Conservation (phyloP, 805 yeast species). For the Candida railenensis region DNA sequence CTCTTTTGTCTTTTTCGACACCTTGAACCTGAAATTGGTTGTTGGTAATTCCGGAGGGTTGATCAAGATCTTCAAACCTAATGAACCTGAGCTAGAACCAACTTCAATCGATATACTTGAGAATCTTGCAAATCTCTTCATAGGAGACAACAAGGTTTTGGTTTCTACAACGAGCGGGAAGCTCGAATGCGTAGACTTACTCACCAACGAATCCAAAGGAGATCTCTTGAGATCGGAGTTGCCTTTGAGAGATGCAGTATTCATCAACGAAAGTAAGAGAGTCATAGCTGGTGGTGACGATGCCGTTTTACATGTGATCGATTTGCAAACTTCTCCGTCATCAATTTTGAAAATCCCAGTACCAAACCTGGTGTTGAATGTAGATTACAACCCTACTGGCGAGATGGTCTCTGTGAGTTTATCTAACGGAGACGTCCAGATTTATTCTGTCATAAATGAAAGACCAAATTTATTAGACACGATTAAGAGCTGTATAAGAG, state of each 20-base stretch:
- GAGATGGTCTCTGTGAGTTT: slow-evolving; percentile 59
- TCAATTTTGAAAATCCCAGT: slow-evolving; percentile 29
- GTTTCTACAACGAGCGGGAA: slow-evolving; percentile 45
- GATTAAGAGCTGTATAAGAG: slow-evolving; percentile 40
- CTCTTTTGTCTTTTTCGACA: slow-evolving; percentile 27
- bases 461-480: slow-evolving; percentile 51
- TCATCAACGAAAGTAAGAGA: slow-evolving; percentile 61
- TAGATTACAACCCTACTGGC: slow-evolving; percentile 56
- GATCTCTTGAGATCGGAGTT: slow-evolving; percentile 44
- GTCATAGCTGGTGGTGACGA: slow-evolving; percentile 68
- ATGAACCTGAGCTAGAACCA: slow-evolving; percentile 58
- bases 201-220: slow-evolving; percentile 25
- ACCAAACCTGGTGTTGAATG: slow-evolving; percentile 55
- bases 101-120: slow-evolving; percentile 52
- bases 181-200: slow-evolving; percentile 39
- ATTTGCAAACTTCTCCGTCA: slow-evolving; percentile 29
- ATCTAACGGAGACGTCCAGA: slow-evolving; percentile 56
- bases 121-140: slow-evolving; percentile 40
- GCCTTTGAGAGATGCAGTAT: slow-evolving; percentile 51
- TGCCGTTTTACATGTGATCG: slow-evolving; percentile 51
- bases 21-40: slow-evolving; percentile 30
- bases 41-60: slow-evolving; percentile 58
- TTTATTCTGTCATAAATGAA: slow-evolving; percentile 57
- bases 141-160: slow-evolving; percentile 8
- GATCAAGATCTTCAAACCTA: slow-evolving; percentile 48